A percentile compares a stretch with the other conserved stretches of the same genome.
These are phyloP conservation scores for Paracorniculantispora psalliotae DNA, from an alignment of 2,329 filamentous ascomycete species.

Conservation along the genomic window DNA sequence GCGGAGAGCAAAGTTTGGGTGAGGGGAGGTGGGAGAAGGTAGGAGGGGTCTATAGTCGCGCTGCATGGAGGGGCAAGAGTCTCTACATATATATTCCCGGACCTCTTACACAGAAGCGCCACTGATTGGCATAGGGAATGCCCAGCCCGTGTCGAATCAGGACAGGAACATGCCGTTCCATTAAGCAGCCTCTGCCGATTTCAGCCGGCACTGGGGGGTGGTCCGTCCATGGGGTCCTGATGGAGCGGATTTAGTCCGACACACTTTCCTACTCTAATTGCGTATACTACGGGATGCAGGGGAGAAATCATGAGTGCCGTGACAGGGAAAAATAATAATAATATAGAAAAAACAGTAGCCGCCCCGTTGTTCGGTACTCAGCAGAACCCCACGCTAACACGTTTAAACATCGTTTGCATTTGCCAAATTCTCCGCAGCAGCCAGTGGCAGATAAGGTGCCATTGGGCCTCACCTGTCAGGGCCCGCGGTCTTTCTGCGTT, in stretches of 20 bases:
- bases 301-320: background rate
- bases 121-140: conserved; percentile 4
- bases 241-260: conserved; percentile 5
- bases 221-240: conserved; percentile 1
- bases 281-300: background rate
- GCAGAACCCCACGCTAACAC: conserved; percentile 8
- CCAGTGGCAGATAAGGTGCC: conserved; percentile 2
- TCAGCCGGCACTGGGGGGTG: conserved; percentile 9
- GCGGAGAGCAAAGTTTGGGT: background rate
- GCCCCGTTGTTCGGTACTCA: conserved; percentile 10
- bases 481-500: background rate
- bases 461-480: conserved; percentile 5
- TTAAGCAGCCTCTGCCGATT: conserved; percentile 9
- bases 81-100: conserved; percentile 10
- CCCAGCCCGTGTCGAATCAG: background rate
- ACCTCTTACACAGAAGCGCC: conserved; percentile 4
- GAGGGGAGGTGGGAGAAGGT: background rate
- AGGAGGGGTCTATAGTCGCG: background rate
- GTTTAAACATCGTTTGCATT: conserved; percentile 4
- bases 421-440: conserved; percentile 2
- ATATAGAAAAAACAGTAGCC: background rate
- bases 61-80: conserved; percentile 10
- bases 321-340: background rate
- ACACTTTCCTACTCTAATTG: background rate
- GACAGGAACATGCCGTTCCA: conserved; percentile 5